These are phyloP conservation scores for Cladochytrium replicatum DNA, from an alignment of 192 early-diverging fungal genomes.

Conservation along the genomic window DNA sequence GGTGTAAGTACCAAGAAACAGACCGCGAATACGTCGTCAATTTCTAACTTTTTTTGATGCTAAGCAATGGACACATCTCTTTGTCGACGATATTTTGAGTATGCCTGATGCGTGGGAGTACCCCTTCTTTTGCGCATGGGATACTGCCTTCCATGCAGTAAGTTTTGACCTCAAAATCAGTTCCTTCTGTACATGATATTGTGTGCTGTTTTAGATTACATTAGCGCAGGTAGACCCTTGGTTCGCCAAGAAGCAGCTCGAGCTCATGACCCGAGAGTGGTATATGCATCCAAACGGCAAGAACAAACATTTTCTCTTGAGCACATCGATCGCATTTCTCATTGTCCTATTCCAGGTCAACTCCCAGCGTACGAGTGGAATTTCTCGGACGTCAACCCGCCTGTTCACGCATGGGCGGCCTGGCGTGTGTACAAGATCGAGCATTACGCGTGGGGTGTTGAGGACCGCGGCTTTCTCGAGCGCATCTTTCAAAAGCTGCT, in stretches of 20 bases:
- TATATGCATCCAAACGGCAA: constrained; percentile 24
- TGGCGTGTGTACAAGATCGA: constrained; percentile 18
- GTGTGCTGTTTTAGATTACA: constrained; percentile 1
- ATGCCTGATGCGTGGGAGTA: constrained; percentile 32
- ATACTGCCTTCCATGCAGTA: constrained; percentile 26
- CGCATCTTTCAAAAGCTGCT: constrained; percentile 26
- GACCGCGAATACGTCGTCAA: too few species aligned
- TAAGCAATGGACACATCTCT: constrained; percentile 20
- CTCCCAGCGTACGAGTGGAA: constrained; percentile 29
- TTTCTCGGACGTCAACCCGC: constrained; percentile 18
- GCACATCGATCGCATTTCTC: too few species aligned
- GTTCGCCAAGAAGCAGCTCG: constrained; percentile 25
- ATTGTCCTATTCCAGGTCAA: too few species aligned
- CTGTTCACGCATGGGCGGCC: constrained; percentile 25
- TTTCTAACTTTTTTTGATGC: neutral
- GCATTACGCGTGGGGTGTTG: constrained; percentile 1
- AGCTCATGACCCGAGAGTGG: constrained; percentile 22
- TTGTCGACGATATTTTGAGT: constrained; percentile 23
- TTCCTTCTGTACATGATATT: neutral
- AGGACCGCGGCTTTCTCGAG: constrained; percentile 20
- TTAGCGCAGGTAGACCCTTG: constrained; percentile 14
- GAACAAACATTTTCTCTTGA: too few species aligned
- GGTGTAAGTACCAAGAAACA: too few species aligned
- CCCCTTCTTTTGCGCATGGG: constrained; percentile 26
- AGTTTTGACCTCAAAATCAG: constrained; percentile 4